Evolutionary conservation across 495 filamentous ascomycete species (phyloP), one percentile per base, ranked within the genome.

Genomic region (Podospora pseudopauciseta): DNA sequence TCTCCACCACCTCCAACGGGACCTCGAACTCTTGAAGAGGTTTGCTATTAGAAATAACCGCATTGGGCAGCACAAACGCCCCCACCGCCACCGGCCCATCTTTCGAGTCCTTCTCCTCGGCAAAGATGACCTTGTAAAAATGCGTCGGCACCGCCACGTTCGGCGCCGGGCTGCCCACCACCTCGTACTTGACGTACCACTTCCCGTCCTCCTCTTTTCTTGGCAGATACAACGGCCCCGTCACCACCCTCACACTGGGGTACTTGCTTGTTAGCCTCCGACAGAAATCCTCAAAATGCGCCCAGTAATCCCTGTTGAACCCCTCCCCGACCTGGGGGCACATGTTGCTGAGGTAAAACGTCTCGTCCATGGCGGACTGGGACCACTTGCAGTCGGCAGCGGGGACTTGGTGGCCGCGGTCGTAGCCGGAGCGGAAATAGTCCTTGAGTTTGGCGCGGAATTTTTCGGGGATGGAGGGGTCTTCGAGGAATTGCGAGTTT

Each of bases 241-340:
- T 98, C 44, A 98, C 91, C 73, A 99, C 88, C 6, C 95, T 87
- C 39, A 99, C 93, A 27, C 85, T 89, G 1, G 95, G 93, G 71
- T 97, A 99, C n/a, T 80, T 84, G 5, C 59, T 26, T 1, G 94
- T 91, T 39, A 99, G 84, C 7, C 91, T 82, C 3, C 95, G 87
- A 79, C 96, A 97, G 78, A 98, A 99, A 72, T 96, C 93, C 79
- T 99, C 95, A 73, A 99, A 94, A 75, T 98, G 96, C 63, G 96
- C 89, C 95, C 95, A 99, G 87, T 99, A 96, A 79, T 99, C 95
- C 20, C 95, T 85, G 80, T 99, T 99, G 83, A 99, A 99, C 32
- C 95, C 95, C 75, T 95, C 91, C 63, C 95, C 95, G 3, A 99
- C 94, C 79, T 99, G 95, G 19, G 95, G 95, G 72, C 92, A 96